Evolutionary conservation across 2,329 filamentous ascomycete genomes (phyloP).

Genomic region (Penicillium carneum): DNA sequence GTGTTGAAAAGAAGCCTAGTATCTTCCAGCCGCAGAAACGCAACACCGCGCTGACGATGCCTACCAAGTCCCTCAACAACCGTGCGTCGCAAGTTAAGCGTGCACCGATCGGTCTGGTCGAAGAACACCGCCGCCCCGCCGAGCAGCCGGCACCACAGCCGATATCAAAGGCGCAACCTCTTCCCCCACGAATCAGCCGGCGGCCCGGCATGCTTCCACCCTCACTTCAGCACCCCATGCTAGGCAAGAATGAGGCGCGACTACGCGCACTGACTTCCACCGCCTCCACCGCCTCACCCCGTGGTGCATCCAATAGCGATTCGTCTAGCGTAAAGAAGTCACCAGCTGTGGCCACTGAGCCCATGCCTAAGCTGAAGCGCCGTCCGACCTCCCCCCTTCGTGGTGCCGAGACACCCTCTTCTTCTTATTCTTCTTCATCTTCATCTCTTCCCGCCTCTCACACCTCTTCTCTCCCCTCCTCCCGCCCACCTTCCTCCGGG

Average conservation of each 20-base stretch:
- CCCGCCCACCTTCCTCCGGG: not conserved
- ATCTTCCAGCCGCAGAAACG: conserved; percentile 48
- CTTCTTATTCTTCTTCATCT: not conserved
- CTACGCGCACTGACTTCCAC: conserved; percentile 36
- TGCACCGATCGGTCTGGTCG: conserved; percentile 53
- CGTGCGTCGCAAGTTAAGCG: conserved; percentile 48
- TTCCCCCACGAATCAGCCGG: conserved; percentile 14
- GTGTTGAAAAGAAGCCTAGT: conserved; percentile 44
- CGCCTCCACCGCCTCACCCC: not conserved
- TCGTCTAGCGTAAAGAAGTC: conserved; percentile 7
- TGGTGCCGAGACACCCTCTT: not conserved
- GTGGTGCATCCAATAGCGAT: not conserved
- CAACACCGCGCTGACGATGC: conserved; percentile 47
- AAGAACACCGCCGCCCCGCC: conserved; percentile 47
- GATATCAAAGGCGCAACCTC: conserved; percentile 16
- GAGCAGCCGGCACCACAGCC: conserved; percentile 28
- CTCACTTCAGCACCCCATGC: conserved; percentile 14
- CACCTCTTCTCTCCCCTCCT: conserved; percentile 3
- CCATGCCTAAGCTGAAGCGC: conserved; percentile 22
- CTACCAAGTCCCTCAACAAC: conserved; percentile 52
- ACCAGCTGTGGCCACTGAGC: conserved; percentile 4
- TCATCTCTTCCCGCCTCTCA: not conserved
- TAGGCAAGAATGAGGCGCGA: conserved; percentile 28
- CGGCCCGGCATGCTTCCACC: not conserved
- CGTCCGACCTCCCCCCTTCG: conserved; percentile 18